Evolutionary conservation across 352 stramenopile species (phyloP).

Genomic region (Bremia lactucae): DNA sequence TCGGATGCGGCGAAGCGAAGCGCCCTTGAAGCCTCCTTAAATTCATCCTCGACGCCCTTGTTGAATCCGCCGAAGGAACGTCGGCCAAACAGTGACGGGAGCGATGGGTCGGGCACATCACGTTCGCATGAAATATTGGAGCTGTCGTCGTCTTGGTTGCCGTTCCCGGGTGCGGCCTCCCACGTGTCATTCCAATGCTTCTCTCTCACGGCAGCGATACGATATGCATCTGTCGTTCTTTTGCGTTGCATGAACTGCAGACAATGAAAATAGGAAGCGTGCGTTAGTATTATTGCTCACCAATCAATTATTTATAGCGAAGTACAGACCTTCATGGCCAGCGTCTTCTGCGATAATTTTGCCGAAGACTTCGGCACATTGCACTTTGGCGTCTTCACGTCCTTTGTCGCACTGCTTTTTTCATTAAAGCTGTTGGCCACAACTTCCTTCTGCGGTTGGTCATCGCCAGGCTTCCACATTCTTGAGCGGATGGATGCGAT

Average conservation of each 20-base stretch:
- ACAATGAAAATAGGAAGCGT: background rate
- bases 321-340: slow-evolving; percentile 62
- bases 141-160: slow-evolving; percentile 14
- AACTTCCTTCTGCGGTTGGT: slow-evolving; percentile 23
- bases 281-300: background rate
- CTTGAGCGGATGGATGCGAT: slow-evolving; percentile 9
- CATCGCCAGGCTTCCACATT: slow-evolving; percentile 57
- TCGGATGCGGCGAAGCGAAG: slow-evolving; percentile 51
- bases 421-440: slow-evolving; percentile 14
- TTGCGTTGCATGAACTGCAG: slow-evolving; percentile 82
- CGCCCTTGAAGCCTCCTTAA: slow-evolving; percentile 43
- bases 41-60: slow-evolving; percentile 74
- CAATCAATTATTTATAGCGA: background rate
- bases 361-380: slow-evolving; percentile 13
- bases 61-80: slow-evolving; percentile 79
- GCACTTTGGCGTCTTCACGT: slow-evolving; percentile 6
- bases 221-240: slow-evolving; percentile 46
- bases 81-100: slow-evolving; percentile 63
- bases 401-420: slow-evolving; percentile 5
- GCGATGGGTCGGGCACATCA: slow-evolving; percentile 62
- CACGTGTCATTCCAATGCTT: slow-evolving; percentile 56
- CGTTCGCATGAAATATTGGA: slow-evolving; percentile 34
- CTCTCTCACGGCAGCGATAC: slow-evolving; percentile 36
- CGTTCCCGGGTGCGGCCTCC: slow-evolving; percentile 26
- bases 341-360: slow-evolving; percentile 69